A percentile compares a stretch with the other conserved stretches of the same genome.
Evolutionary conservation across 2,329 filamentous ascomycete genomes (phyloP).

Genomic region (Sporothrix pseudoabietina): DNA sequence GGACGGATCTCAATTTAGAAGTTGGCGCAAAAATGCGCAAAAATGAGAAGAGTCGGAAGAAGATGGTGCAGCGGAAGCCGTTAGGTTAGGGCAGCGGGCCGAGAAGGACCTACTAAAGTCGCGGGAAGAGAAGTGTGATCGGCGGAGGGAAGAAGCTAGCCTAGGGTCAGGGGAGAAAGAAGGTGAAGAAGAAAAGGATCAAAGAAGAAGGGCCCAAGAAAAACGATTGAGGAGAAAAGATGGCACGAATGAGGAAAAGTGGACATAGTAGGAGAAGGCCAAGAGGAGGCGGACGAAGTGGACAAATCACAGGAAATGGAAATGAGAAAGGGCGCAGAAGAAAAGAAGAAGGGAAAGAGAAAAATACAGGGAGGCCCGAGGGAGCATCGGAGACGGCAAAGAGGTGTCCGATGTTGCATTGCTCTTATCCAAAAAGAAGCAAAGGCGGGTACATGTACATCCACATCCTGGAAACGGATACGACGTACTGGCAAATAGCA

Average conservation of each 20-base stretch:
- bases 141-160: background rate
- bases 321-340: background rate
- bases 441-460: background rate
- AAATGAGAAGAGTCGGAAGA: background rate
- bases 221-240: background rate
- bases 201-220: too few species aligned
- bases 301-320: background rate
- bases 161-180: background rate
- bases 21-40: background rate
- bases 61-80: background rate
- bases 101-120: background rate
- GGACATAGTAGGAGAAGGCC: background rate
- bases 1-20: background rate
- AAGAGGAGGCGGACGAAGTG: background rate
- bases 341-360: background rate
- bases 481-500: background rate
- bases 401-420: slow-evolving; percentile 1
- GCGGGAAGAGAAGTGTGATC: background rate
- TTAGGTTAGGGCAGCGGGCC: slow-evolving; percentile 13
- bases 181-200: background rate
- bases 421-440: slow-evolving; percentile 11
- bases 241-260: background rate
- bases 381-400: background rate
- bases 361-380: background rate
- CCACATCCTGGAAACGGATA: background rate